These are phyloP conservation scores for Plasmodium knowlesi DNA, from an alignment of 169 alveolate species.

Conservation along the genomic window DNA sequence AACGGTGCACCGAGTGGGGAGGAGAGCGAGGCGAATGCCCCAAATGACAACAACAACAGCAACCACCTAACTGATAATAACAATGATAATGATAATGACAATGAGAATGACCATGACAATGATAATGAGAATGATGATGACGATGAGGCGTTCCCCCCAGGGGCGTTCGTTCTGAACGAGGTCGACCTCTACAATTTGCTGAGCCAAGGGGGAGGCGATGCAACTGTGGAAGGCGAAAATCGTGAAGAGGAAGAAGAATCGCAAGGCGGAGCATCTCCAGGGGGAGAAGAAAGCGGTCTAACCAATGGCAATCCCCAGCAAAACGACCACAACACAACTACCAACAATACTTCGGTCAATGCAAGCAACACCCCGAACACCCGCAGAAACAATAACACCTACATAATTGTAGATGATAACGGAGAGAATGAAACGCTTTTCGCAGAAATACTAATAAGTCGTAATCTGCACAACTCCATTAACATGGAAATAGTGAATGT, in stretches of 20 bases:
- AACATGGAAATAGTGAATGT: conserved; percentile 49
- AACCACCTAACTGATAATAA: too few relatives aligned
- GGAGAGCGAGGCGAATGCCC: background rate
- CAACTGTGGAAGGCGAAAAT: background rate
- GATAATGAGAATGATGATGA: background rate
- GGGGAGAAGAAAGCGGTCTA: background rate
- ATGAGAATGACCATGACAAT: background rate
- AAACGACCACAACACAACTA: background rate
- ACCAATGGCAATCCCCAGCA: background rate
- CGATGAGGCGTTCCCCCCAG: background rate
- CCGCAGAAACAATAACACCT: conserved; percentile 12
- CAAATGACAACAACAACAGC: background rate
- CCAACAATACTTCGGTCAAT: too few relatives aligned
- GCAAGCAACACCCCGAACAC: background rate
- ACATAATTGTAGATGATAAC: conserved; percentile 48
- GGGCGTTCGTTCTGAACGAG: background rate
- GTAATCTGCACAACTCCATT: conserved; percentile 21
- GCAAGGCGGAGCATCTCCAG: background rate
- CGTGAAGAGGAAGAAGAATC: background rate
- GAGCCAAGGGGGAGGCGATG: background rate
- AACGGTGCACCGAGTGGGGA: too few relatives aligned
- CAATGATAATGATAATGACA: background rate
- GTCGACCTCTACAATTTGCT: background rate
- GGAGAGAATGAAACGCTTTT: conserved; percentile 59
- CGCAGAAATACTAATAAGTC: conserved; percentile 39